Evolutionary conservation across 208 protist genomes (phyloP), one percentile per base, ranked within the genome.

Genomic region (Acanthamoeba castellanii): DNA sequence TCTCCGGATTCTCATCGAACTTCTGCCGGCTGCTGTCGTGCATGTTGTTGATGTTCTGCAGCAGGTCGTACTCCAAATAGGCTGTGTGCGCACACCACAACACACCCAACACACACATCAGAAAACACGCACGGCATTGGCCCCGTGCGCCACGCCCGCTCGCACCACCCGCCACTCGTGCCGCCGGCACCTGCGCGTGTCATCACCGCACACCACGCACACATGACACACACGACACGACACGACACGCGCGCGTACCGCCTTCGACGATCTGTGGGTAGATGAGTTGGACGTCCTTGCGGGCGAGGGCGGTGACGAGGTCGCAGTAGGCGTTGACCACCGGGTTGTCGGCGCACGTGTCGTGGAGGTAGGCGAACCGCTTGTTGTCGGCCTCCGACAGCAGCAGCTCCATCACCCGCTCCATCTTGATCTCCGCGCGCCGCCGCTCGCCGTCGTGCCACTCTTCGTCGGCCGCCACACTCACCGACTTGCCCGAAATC

Each of bases 11-110:
- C 34, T 93, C 88, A 32, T 93, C 88, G 37, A 81, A 59, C 64
- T 93, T 93, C 34, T 93, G 34, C 20, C 84, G 25, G 9, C 84
- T 90, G 84, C 50, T 90, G 52, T 90, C 84, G 59, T 90, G 84
- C 50, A 90, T 61, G 52, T 90, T 90, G 84, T 90, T 90, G 55
- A 90, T 90, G 37, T 90, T 90, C 37, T 90, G 84, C 84, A 90
- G 8, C 84, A 90, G 84, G 37, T 90, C 84, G 59, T 90, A 90
- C 52, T 90, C 84, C n/a, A 90, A n/a, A 47, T 90, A 90, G 50
- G 84, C 84, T 82, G 74, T 30, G 66, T 22, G 20, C 52, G 52
- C 52, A 7, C 52, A 57, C 7, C 11, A 57, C 52, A 57, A 57
- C 11, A 20, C 27, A 74, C 13, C 13, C 8, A 7, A 37, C 27